Percentiles rank a stretch among this genome's conserved stretches.
Conservation (phyloP, 371 early-diverging fungal species). For the Entomophthora muscae region DNA sequence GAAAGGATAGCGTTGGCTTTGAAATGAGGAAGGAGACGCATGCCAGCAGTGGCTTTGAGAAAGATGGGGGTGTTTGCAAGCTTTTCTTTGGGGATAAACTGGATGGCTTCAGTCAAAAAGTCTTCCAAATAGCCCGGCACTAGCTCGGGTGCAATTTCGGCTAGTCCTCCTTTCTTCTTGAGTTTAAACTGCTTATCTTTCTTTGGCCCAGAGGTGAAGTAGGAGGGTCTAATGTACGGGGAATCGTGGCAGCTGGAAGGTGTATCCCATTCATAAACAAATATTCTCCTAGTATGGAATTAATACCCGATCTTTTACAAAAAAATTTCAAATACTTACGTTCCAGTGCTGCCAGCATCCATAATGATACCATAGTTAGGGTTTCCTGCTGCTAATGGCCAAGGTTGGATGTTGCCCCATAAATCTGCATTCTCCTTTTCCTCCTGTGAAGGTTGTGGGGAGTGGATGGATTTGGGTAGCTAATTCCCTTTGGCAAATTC, state of each 20-base stretch:
- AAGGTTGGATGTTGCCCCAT: neutral
- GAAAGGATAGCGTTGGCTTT: constrained; percentile 34
- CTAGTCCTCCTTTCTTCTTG: constrained; percentile 5
- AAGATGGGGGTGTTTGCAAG: constrained; percentile 58
- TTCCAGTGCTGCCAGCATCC: constrained; percentile 10
- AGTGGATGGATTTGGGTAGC: neutral
- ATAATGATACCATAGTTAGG: constrained; percentile 9
- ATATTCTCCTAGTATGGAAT: constrained; percentile 6
- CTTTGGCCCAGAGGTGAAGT: neutral
- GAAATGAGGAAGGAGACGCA: constrained; percentile 51
- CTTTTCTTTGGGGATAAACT: constrained; percentile 40
- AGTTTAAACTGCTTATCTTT: constrained; percentile 3
- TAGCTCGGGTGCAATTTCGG: constrained; percentile 16
- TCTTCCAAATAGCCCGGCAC: constrained; percentile 40
- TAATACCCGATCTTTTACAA: neutral
- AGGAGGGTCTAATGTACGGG: constrained; percentile 1
- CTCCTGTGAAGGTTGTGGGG: neutral
- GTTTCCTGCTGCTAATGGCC: neutral
- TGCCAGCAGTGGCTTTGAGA: constrained; percentile 85
- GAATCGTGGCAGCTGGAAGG: neutral
- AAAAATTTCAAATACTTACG: constrained; percentile 2
- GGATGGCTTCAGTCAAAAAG: constrained; percentile 54
- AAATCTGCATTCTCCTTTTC: neutral
- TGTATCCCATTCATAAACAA: constrained; percentile 7
- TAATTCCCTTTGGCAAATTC: neutral